Evolutionary conservation across 176 grass and related monocot genomes (phyloP).

Genomic region (Pharus latifolius): DNA sequence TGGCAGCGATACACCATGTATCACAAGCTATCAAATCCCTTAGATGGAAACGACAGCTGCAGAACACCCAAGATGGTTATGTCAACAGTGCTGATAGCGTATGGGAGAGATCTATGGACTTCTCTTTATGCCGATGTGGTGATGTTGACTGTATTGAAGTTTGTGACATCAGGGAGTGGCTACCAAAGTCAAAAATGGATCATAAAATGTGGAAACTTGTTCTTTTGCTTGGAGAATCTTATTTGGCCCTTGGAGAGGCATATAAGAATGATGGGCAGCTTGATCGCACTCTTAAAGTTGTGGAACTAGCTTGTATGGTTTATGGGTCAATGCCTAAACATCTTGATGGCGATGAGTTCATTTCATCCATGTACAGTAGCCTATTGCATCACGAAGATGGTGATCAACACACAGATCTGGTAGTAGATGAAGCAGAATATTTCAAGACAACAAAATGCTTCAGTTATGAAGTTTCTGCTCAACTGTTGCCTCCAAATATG

Average conservation of each 20-base stretch:
- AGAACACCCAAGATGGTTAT: constrained; percentile 46
- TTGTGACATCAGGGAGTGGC: constrained; percentile 91
- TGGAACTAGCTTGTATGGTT: constrained; percentile 86
- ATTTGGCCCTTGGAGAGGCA: constrained; percentile 79
- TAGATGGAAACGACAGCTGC: constrained; percentile 87
- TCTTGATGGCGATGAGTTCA: constrained; percentile 81
- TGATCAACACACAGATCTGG: constrained; percentile 31
- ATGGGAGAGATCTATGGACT: constrained; percentile 55
- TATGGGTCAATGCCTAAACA: constrained; percentile 97
- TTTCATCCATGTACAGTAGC: constrained; percentile 69
- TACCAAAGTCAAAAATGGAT: constrained; percentile 95
- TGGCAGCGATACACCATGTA: constrained; percentile 95
- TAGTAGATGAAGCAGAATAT: constrained; percentile 34
- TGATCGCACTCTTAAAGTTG: constrained; percentile 69
- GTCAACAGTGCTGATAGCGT: constrained; percentile 35
- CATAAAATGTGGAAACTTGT: constrained; percentile 95
- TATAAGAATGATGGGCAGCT: constrained; percentile 84
- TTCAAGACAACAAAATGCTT: constrained; percentile 20
- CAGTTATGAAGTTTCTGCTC: constrained; percentile 25
- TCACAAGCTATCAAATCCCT: constrained; percentile 98
- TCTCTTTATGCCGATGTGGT: constrained; percentile 77
- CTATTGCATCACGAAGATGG: constrained; percentile 19
- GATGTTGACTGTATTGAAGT: constrained; percentile 95
- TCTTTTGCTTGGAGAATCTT: constrained; percentile 97
- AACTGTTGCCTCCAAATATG: constrained; percentile 35